These are phyloP conservation scores for Syncephalastrum sp. DNA, from an alignment of 371 early-diverging fungal genomes.

Conservation along the genomic window DNA sequence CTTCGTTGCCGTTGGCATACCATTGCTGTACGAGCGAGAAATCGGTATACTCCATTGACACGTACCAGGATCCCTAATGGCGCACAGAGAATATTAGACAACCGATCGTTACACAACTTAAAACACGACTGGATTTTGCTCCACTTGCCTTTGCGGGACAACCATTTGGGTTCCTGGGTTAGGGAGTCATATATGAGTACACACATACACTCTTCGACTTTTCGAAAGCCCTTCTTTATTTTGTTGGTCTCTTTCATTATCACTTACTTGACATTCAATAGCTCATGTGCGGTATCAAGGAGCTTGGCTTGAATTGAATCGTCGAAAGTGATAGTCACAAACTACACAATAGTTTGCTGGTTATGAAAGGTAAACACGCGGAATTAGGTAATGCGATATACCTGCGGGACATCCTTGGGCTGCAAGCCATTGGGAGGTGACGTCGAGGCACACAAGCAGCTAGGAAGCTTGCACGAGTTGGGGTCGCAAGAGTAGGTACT, in stretches of 20 bases:
- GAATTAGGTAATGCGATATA: background rate
- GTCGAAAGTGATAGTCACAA: conserved; percentile 70
- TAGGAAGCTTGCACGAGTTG: conserved; percentile 62
- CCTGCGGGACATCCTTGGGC: conserved; percentile 65
- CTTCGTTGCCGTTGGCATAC: conserved; percentile 74
- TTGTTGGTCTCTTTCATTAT: background rate
- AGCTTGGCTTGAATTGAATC: conserved; percentile 63
- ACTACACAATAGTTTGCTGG: conserved; percentile 18
- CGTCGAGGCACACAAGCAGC: conserved; percentile 64
- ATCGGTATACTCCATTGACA: conserved; percentile 66
- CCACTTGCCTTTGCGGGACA: conserved; percentile 47
- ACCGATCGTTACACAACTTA: conserved; percentile 12
- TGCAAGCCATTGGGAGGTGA: conserved; percentile 58
- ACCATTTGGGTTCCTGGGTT: conserved; percentile 59
- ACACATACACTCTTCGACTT: too few relatives aligned
- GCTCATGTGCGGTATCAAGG: conserved; percentile 33
- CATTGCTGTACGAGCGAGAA: conserved; percentile 66
- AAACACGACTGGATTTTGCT: conserved; percentile 1
- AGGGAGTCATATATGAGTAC: background rate
- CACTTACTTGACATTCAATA: conserved; percentile 47
- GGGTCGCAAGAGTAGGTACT: conserved; percentile 56
- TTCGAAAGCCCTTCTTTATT: too few relatives aligned
- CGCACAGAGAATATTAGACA: conserved; percentile 13
- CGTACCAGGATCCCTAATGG: conserved; percentile 63
- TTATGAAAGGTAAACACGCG: background rate